These are phyloP conservation scores for Knoxia roxburghii DNA, from an alignment of 257 asterid genomes.

Conservation along the genomic window DNA sequence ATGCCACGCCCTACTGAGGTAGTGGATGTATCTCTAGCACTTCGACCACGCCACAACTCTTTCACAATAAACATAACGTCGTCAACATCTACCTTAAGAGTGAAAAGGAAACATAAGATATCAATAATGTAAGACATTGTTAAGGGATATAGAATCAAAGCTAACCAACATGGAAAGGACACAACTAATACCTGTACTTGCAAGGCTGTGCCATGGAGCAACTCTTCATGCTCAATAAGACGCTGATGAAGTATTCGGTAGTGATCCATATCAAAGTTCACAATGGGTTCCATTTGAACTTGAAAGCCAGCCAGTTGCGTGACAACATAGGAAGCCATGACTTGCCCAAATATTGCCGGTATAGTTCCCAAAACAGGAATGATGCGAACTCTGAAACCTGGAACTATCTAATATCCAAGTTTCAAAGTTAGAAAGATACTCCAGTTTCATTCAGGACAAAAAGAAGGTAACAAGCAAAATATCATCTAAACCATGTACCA, in stretches of 20 bases:
- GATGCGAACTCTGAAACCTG: slow-evolving; percentile 95
- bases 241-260: slow-evolving; percentile 82
- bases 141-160: not conserved
- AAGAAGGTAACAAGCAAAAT: not conserved
- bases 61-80: slow-evolving; percentile 80
- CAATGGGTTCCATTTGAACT: slow-evolving; percentile 85
- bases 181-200: slow-evolving; percentile 61
- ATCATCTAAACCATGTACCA: not conserved
- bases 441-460: not conserved
- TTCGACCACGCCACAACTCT: slow-evolving; percentile 95
- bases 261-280: slow-evolving; percentile 78
- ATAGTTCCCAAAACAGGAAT: slow-evolving; percentile 96
- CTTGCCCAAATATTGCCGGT: slow-evolving; percentile 97
- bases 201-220: slow-evolving; percentile 65
- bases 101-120: slow-evolving; percentile 7
- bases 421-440: slow-evolving; percentile 11
- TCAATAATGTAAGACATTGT: not conserved
- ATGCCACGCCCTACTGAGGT: slow-evolving; percentile 93
- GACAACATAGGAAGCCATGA: slow-evolving; percentile 88
- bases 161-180: not conserved
- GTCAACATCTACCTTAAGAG: slow-evolving; percentile 78
- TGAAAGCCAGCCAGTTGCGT: slow-evolving; percentile 76
- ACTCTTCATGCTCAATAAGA: slow-evolving; percentile 90
- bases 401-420: slow-evolving; percentile 64
- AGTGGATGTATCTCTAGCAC: slow-evolving; percentile 73